These are phyloP conservation scores for Fusarium austroafricanum DNA, from an alignment of 2,329 filamentous ascomycete genomes.

Conservation along the genomic window DNA sequence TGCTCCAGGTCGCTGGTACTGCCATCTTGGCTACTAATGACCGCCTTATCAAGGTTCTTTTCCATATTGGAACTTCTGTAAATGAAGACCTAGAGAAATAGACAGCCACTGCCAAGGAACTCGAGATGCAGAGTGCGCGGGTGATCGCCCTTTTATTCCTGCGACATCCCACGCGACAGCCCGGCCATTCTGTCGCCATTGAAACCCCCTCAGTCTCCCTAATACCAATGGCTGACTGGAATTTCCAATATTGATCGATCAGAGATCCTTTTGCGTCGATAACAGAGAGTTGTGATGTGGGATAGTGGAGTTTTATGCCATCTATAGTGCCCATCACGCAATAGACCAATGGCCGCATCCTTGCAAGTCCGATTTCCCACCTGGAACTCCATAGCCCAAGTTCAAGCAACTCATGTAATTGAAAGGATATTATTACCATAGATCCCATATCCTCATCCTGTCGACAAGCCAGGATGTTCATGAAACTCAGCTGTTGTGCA, in stretches of 20 bases:
- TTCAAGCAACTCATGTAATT: neutral
- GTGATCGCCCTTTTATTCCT: neutral
- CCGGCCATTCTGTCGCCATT: neutral
- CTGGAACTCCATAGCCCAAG: neutral
- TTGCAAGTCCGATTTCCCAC: neutral
- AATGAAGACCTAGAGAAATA: neutral
- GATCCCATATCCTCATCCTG: neutral
- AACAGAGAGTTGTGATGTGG: neutral
- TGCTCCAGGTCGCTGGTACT: slow-evolving; percentile 29
- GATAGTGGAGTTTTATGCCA: slow-evolving; percentile 25
- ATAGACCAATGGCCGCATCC: slow-evolving; percentile 16
- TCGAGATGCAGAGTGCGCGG: neutral
- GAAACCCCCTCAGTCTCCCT: neutral
- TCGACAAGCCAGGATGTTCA: neutral
- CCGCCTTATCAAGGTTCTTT: slow-evolving; percentile 25
- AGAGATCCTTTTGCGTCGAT: neutral
- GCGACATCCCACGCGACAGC: slow-evolving; percentile 1
- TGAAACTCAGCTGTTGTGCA: neutral
- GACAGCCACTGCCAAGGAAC: neutral
- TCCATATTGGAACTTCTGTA: slow-evolving; percentile 18
- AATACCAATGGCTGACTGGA: neutral
- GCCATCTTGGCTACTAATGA: slow-evolving; percentile 7
- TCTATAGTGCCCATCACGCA: slow-evolving; percentile 23
- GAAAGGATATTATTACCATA: neutral
- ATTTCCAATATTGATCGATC: neutral